These are phyloP conservation scores for Peronospora belbahrii DNA, from an alignment of 352 stramenopile species.

Conservation along the genomic window DNA sequence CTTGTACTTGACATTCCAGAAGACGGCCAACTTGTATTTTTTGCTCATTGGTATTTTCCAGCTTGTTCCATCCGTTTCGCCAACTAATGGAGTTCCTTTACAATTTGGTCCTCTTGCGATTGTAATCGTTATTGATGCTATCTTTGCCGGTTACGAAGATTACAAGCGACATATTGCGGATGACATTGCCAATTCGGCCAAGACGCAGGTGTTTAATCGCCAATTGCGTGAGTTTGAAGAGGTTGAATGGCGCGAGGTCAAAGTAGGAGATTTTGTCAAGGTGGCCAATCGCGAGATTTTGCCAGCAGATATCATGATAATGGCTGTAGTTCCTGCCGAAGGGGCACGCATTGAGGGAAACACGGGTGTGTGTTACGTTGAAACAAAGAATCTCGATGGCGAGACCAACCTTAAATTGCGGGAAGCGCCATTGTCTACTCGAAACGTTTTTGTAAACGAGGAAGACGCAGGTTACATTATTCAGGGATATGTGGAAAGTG, in stretches of 20 bases:
- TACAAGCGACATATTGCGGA: conserved; percentile 79
- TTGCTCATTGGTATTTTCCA: conserved; percentile 85
- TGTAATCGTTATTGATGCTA: conserved; percentile 74
- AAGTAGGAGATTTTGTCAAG: conserved; percentile 77
- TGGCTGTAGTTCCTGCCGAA: conserved; percentile 63
- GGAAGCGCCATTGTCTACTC: conserved; percentile 48
- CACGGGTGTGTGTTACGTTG: conserved; percentile 79
- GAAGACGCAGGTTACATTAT: conserved; percentile 55
- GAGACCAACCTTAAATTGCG: conserved; percentile 85
- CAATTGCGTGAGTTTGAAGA: conserved; percentile 81
- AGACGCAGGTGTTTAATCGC: conserved; percentile 59
- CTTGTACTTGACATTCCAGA: conserved; percentile 81
- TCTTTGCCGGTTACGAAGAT: conserved; percentile 81
- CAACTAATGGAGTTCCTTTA: conserved; percentile 68
- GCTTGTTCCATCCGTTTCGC: conserved; percentile 75
- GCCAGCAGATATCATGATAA: conserved; percentile 72
- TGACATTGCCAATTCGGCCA: conserved; percentile 62
- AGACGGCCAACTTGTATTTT: conserved; percentile 86
- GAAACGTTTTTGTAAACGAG: conserved; percentile 60
- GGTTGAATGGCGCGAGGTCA: conserved; percentile 72
- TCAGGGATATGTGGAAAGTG: conserved; percentile 70
- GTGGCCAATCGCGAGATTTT: conserved; percentile 79
- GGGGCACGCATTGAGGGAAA: conserved; percentile 48
- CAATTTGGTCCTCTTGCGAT: conserved; percentile 80
- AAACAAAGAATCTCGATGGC: conserved; percentile 86